A percentile compares a stretch with the other conserved stretches of the same genome.
Evolutionary conservation across 1,284 basidiomycete species (phyloP).

Genomic region (Ustilago sp.): DNA sequence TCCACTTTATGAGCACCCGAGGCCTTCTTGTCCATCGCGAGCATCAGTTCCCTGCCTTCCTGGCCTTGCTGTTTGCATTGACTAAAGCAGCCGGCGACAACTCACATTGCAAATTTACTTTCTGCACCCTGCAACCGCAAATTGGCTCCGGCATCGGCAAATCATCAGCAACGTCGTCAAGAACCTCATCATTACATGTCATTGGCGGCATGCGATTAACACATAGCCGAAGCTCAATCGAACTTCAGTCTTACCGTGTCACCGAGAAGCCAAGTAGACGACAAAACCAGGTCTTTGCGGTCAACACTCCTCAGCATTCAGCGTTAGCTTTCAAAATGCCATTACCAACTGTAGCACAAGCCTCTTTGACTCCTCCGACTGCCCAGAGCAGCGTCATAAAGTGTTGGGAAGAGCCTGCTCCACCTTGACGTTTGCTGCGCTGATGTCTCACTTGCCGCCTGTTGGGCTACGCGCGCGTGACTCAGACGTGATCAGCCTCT

Average conservation of each 20-base stretch:
- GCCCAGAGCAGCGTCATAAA: too few species aligned
- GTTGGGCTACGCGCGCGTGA: neutral
- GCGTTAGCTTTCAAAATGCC: too few species aligned
- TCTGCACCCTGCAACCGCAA: slow-evolving; percentile 5
- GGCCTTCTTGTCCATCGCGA: neutral
- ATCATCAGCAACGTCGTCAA: neutral
- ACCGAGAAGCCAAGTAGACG: neutral
- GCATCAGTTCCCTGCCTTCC: neutral
- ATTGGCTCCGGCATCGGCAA: neutral
- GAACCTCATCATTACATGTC: neutral
- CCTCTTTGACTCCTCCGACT: too few species aligned
- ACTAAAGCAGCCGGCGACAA: neutral
- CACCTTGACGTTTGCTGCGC: neutral
- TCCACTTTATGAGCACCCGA: neutral
- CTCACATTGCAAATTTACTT: neutral
- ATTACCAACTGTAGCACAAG: too few species aligned
- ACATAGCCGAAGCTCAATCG: slow-evolving; percentile 6
- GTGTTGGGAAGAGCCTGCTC: neutral
- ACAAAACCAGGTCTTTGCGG: neutral
- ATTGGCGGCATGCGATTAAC: slow-evolving; percentile 8
- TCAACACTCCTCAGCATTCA: neutral
- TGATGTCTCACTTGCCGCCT: neutral
- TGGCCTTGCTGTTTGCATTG: neutral
- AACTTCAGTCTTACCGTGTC: neutral
- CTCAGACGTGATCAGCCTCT: neutral